Conservation (phyloP, 805 yeast genomes). For the Metschnikowia borealis region DNA sequence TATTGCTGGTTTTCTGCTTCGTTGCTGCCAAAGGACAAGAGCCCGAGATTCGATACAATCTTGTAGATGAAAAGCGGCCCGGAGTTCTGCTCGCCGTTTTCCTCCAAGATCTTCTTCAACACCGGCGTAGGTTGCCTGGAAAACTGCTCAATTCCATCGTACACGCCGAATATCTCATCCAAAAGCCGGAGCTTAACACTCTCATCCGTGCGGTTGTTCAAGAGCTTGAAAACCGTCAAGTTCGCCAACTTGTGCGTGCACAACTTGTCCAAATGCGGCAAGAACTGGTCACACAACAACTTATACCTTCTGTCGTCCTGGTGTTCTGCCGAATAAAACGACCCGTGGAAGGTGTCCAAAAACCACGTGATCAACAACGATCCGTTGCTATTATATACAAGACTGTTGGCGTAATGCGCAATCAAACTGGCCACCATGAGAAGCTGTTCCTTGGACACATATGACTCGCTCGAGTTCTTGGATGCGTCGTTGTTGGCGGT, state of each 20-base stretch:
- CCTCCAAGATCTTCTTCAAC: conserved; percentile 60
- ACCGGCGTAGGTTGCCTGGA: conserved; percentile 19
- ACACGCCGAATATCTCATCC: conserved; percentile 60
- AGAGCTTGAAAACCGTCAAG: conserved; percentile 72
- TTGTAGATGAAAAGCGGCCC: conserved; percentile 67
- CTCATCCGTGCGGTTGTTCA: conserved; percentile 64
- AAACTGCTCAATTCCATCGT: conserved; percentile 19
- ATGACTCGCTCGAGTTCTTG: conserved; percentile 12
- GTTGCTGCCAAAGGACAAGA: conserved; percentile 29
- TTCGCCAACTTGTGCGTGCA: conserved; percentile 83
- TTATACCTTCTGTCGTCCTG: conserved; percentile 42
- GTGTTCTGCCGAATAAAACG: conserved; percentile 33
- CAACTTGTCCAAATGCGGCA: conserved; percentile 58
- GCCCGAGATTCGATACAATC: conserved; percentile 66
- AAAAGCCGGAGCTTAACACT: conserved; percentile 59
- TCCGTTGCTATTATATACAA: conserved; percentile 83
- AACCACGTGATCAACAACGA: conserved; percentile 90
- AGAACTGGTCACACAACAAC: conserved; percentile 57
- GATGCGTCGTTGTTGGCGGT: conserved; percentile 50
- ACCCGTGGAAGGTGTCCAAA: conserved; percentile 59
- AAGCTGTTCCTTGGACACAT: conserved; percentile 55
- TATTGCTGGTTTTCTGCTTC: conserved; percentile 24
- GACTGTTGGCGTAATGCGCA: conserved; percentile 69
- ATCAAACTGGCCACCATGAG: conserved; percentile 73
- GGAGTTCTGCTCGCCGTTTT: conserved; percentile 52